Evolutionary conservation across 139 green algal genomes (phyloP).

Genomic region (Micromonas commoda): DNA sequence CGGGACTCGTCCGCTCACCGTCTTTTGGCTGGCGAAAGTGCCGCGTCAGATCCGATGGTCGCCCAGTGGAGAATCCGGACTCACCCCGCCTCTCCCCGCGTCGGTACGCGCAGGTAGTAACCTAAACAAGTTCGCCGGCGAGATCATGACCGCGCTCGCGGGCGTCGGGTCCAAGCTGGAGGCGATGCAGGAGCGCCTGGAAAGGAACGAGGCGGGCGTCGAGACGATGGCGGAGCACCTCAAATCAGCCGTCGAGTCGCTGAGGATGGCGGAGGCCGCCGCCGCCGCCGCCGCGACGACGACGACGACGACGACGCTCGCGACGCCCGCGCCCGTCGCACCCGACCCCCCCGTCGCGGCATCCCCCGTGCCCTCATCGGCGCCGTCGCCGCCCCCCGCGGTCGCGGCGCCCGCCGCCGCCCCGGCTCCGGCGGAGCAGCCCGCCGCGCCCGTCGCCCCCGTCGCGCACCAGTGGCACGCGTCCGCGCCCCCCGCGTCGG

Average conservation of each 20-base stretch:
- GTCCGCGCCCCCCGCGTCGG: not conserved
- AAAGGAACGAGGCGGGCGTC: not conserved
- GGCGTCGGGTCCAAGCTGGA: not conserved
- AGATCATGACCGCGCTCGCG: not conserved
- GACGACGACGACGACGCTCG: not conserved
- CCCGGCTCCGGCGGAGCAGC: not conserved
- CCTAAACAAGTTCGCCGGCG: not conserved
- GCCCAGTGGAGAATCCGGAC: not conserved
- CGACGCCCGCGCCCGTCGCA: not conserved
- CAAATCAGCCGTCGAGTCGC: not conserved
- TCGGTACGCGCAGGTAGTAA: not conserved
- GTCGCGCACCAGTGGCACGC: not conserved
- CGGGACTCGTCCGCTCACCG: no score
- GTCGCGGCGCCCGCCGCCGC: no score
- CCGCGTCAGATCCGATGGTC: no score
- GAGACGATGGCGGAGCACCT: not conserved
- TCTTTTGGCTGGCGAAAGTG: no score
- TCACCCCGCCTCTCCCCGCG: not conserved
- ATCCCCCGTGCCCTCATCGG: not conserved
- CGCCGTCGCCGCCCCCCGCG: no score
- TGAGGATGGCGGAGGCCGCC: not conserved
- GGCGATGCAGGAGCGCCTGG: not conserved
- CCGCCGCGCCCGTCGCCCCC: no score
- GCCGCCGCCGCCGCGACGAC: no score
- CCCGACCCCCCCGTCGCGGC: not conserved